phyloP scores from a whole-genome alignment of 1,284 basidiomycete species.

The Ganoderma sinense region DNA sequence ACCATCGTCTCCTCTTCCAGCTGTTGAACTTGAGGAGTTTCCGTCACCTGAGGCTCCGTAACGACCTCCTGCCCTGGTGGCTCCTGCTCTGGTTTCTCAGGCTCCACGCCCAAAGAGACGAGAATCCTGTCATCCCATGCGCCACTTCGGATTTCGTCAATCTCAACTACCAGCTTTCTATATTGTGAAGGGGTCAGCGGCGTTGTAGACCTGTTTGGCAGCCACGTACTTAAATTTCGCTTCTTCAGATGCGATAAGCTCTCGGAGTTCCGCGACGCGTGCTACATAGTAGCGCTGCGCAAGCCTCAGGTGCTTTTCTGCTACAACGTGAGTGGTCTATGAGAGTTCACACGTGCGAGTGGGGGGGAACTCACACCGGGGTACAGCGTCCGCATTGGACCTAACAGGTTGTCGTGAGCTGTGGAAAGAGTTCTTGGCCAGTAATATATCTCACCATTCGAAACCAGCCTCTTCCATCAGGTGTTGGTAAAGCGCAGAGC shows the following conservation, averaged over 20 bases:
- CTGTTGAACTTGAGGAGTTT: background rate
- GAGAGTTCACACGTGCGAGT: background rate
- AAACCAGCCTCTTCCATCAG: constrained; percentile 75
- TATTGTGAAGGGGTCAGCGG: background rate
- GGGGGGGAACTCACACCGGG: constrained; percentile 26
- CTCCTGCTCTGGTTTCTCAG: constrained; percentile 12
- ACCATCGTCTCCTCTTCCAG: background rate
- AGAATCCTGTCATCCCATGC: constrained; percentile 67
- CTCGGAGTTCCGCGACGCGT: constrained; percentile 75
- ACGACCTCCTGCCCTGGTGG: constrained; percentile 1
- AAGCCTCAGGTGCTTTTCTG: constrained; percentile 62
- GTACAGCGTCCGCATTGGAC: constrained; percentile 31
- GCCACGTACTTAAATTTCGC: constrained; percentile 73
- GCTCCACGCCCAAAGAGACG: constrained; percentile 45
- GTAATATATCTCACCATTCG: constrained; percentile 59
- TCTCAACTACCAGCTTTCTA: constrained; percentile 63
- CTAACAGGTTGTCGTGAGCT: constrained; percentile 22
- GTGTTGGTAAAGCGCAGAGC: constrained; percentile 68
- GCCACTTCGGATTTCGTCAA: constrained; percentile 78
- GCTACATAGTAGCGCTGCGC: constrained; percentile 77
- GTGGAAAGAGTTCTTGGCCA: background rate
- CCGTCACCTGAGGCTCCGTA: constrained; percentile 4
- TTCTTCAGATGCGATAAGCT: constrained; percentile 76
- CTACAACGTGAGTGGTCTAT: constrained; percentile 7
- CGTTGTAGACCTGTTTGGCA: background rate